Evolutionary conservation across 768 basidiomycete species (phyloP).

Genomic region (Tricholoma saponaceum): DNA sequence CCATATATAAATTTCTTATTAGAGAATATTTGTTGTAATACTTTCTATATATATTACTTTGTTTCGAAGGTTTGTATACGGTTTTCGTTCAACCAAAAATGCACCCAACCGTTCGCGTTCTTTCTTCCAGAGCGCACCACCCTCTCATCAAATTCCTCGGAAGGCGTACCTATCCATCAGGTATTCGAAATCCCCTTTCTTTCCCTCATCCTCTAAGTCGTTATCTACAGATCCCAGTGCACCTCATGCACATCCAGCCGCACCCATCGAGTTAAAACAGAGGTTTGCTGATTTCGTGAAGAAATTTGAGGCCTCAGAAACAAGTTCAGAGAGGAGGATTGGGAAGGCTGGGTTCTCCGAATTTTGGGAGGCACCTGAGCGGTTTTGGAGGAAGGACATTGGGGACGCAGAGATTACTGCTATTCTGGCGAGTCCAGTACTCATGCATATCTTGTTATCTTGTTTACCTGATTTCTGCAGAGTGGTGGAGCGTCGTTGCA

Average conservation of each 20-base stretch:
- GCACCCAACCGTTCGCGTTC: slow-evolving; percentile 30
- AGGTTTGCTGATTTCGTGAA: slow-evolving; percentile 42
- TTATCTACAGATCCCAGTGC: slow-evolving; percentile 27
- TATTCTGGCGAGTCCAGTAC: slow-evolving; percentile 45
- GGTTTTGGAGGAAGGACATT: slow-evolving; percentile 51
- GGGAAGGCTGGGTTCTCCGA: slow-evolving; percentile 26
- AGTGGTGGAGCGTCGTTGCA: slow-evolving; percentile 65
- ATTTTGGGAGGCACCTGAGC: slow-evolving; percentile 68
- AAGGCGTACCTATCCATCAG: slow-evolving; percentile 46
- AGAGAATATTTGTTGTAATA: background rate
- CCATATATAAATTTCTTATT: slow-evolving; percentile 1
- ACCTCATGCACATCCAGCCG: slow-evolving; percentile 60
- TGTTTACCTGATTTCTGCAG: slow-evolving; percentile 27
- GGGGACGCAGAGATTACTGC: slow-evolving; percentile 62
- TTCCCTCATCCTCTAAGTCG: background rate
- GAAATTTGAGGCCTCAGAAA: slow-evolving; percentile 25
- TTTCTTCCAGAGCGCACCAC: slow-evolving; percentile 42
- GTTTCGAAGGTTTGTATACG: too few species aligned
- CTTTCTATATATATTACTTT: background rate
- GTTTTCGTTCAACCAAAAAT: too few species aligned
- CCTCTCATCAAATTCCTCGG: slow-evolving; percentile 65
- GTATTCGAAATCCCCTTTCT: slow-evolving; percentile 10
- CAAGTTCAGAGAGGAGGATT: slow-evolving; percentile 10
- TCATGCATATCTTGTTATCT: slow-evolving; percentile 2
- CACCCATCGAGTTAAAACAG: slow-evolving; percentile 57